Conservation (phyloP, 768 basidiomycete species). For the Wakefieldia striispora region DNA sequence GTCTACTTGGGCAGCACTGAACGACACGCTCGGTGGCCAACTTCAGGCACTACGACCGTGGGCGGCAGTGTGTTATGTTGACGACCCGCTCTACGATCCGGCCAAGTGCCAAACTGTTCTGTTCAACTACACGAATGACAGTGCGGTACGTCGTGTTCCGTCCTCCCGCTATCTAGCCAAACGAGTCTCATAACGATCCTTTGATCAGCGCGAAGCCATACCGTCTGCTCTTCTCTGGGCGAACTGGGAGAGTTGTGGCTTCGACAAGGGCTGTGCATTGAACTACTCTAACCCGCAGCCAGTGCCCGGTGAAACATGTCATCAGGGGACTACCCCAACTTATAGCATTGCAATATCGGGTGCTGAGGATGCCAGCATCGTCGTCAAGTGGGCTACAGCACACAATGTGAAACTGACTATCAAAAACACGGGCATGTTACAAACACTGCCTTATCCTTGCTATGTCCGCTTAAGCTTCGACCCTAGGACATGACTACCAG, state of each 20-base stretch:
- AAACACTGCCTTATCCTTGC: too few species aligned
- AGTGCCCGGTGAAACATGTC: conserved; percentile 4
- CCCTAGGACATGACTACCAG: conserved; percentile 12
- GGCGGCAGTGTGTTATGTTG: conserved; percentile 11
- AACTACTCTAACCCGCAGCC: conserved; percentile 19
- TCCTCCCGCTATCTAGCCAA: too few species aligned
- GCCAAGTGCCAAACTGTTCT: conserved; percentile 8
- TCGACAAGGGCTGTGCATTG: conserved; percentile 11
- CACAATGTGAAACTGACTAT: conserved; percentile 16
- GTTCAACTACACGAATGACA: conserved; percentile 12
- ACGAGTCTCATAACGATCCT: too few species aligned
- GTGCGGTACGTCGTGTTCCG: neutral
- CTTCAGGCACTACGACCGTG: conserved; percentile 14
- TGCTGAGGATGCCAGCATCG: conserved; percentile 15
- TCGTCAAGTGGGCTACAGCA: conserved; percentile 16
- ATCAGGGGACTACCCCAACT: conserved; percentile 15
- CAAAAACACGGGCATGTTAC: conserved; percentile 18
- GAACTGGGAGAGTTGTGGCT: conserved; percentile 21
- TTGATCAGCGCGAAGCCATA: conserved; percentile 9
- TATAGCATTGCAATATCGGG: conserved; percentile 14
- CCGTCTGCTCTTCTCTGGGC: conserved; percentile 19
- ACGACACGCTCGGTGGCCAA: conserved; percentile 6
- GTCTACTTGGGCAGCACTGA: conserved; percentile 10
- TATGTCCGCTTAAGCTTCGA: neutral
- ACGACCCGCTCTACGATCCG: conserved; percentile 8